Conservation (phyloP, 441 rosid species). For the Flueggea neowawraea region DNA sequence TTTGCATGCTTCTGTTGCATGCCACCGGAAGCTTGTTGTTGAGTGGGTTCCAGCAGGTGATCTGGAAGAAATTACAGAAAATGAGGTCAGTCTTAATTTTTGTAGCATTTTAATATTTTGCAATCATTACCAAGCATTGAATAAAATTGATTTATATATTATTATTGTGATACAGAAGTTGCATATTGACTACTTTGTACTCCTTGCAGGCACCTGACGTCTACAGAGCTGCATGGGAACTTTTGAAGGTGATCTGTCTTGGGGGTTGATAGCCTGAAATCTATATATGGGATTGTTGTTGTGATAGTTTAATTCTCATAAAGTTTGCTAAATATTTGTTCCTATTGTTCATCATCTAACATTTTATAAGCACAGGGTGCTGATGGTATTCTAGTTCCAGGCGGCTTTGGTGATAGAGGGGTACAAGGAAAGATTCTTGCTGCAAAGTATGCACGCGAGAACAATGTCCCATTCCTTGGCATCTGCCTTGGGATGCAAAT, state of each 20-base stretch:
- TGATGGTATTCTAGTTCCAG: constrained; percentile 94
- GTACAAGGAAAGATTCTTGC: constrained; percentile 92
- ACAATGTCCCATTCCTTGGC: constrained; percentile 83
- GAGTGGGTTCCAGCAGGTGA: constrained; percentile 92
- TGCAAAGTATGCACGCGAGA: constrained; percentile 89
- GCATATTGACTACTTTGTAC: not conserved
- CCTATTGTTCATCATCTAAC: constrained; percentile 1
- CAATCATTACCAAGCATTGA: not conserved
- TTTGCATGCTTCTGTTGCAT: constrained; percentile 77
- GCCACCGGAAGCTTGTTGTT: constrained; percentile 56
- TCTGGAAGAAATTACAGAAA: constrained; percentile 57
- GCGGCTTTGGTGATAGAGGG: constrained; percentile 97
- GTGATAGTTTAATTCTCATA: not conserved
- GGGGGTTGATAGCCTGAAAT: not conserved
- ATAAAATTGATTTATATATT: not conserved
- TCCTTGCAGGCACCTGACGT: constrained; percentile 29
- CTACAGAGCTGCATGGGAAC: constrained; percentile 34
- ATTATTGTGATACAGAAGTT: not conserved
- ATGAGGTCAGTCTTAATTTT: constrained; percentile 34
- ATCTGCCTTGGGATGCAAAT: constrained; percentile 98
- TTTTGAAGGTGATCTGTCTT: constrained; percentile 30
- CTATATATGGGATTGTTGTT: not conserved
- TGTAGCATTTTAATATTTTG: not conserved
- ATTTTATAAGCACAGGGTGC: constrained; percentile 54
- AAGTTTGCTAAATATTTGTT: not conserved